Percentiles rank a stretch among this genome's conserved stretches.
Conservation (phyloP, 163 green algal genomes). For the Smithsoniella earleae region DNA sequence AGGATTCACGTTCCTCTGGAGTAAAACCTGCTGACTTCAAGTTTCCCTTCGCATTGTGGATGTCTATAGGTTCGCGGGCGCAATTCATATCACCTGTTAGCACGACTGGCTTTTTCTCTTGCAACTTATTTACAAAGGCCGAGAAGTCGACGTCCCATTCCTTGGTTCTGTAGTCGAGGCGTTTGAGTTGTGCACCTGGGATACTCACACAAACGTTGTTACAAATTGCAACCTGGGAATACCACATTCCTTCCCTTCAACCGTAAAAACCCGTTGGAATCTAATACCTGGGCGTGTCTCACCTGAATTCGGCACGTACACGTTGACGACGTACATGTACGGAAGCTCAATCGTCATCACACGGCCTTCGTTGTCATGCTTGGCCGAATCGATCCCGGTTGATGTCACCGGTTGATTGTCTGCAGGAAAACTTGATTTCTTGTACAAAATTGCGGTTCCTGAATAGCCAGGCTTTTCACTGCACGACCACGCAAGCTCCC, state of each 20-base stretch:
- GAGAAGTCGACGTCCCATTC: slow-evolving; percentile 49
- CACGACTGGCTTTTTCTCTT: slow-evolving; percentile 40
- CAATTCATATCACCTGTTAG: slow-evolving; percentile 73
- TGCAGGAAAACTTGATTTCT: slow-evolving; percentile 21
- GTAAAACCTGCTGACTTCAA: slow-evolving; percentile 65
- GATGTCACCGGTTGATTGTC: slow-evolving; percentile 39
- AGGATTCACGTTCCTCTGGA: slow-evolving; percentile 29
- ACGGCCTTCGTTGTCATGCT: slow-evolving; percentile 62
- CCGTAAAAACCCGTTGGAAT: background rate
- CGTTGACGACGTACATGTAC: slow-evolving; percentile 48
- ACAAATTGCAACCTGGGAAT: background rate
- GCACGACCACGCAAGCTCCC: slow-evolving; percentile 55
- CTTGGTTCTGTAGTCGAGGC: slow-evolving; percentile 60
- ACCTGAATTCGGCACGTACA: slow-evolving; percentile 63
- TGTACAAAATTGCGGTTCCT: slow-evolving; percentile 46
- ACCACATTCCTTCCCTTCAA: background rate
- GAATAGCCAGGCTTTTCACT: slow-evolving; percentile 57
- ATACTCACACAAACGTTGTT: slow-evolving; percentile 1
- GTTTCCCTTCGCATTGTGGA: slow-evolving; percentile 69
- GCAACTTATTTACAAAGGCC: slow-evolving; percentile 47
- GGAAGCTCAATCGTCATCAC: slow-evolving; percentile 36
- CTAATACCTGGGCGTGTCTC: background rate
- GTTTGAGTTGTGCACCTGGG: slow-evolving; percentile 44
- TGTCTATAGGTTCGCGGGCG: slow-evolving; percentile 69
- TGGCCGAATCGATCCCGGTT: slow-evolving; percentile 39